These are phyloP conservation scores for Clausena lansium DNA, from an alignment of 345 rosid species.

Conservation along the genomic window DNA sequence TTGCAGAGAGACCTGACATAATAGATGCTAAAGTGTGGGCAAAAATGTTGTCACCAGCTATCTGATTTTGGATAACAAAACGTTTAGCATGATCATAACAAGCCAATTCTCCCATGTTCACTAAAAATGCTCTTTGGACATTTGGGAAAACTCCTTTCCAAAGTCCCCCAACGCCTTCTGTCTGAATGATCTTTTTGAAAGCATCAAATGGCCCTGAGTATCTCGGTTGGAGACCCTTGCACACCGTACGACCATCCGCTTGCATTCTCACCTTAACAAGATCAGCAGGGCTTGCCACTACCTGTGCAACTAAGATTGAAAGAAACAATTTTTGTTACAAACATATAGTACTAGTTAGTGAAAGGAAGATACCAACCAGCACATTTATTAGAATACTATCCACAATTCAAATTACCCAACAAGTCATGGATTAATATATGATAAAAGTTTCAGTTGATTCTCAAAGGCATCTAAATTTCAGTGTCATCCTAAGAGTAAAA, in stretches of 20 bases:
- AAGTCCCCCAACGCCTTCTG: constrained; percentile 62
- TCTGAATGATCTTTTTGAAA: constrained; percentile 43
- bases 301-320: constrained; percentile 51
- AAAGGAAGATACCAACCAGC: neutral
- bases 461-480: neutral
- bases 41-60: constrained; percentile 59
- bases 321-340: neutral
- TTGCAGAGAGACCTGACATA: constrained; percentile 78
- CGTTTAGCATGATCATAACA: constrained; percentile 89
- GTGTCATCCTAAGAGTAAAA: neutral
- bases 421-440: neutral
- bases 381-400: neutral
- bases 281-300: constrained; percentile 93
- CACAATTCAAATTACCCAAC: neutral
- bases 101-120: constrained; percentile 90
- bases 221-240: constrained; percentile 65
- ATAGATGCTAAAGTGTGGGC: constrained; percentile 78
- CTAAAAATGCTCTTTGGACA: constrained; percentile 82
- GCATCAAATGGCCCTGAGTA: constrained; percentile 69
- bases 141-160: constrained; percentile 92
- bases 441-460: neutral
- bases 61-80: constrained; percentile 48
- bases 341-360: neutral
- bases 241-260: constrained; percentile 57
- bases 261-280: constrained; percentile 93